A percentile compares a stretch with the other conserved stretches of the same genome.
Conservation (phyloP, 2,329 filamentous ascomycete species). For the Didymella keratinophila region DNA sequence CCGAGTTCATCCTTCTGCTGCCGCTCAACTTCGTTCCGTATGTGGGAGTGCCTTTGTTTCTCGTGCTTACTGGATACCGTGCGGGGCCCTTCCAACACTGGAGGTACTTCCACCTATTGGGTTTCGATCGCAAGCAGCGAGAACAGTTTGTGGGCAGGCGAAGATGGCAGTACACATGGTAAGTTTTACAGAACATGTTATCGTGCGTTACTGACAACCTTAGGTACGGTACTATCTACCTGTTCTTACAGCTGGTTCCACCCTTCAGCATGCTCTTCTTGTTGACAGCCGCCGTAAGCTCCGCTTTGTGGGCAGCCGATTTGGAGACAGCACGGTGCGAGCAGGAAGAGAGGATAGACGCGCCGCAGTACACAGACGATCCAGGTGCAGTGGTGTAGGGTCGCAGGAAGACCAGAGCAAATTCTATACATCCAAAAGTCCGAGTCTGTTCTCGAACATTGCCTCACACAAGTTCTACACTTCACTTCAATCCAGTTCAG, state of each 20-base stretch:
- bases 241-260: conserved; percentile 86
- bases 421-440: neutral
- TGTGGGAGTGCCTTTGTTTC: conserved; percentile 82
- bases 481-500: neutral
- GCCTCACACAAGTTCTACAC: neutral
- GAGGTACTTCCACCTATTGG: conserved; percentile 84
- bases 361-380: conserved; percentile 44
- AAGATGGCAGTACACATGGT: conserved; percentile 87
- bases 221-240: conserved; percentile 82
- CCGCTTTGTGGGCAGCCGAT: conserved; percentile 84
- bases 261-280: conserved; percentile 94
- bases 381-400: conserved; percentile 32
- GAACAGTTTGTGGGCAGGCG: conserved; percentile 73
- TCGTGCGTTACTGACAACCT: conserved; percentile 18
- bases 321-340: conserved; percentile 63
- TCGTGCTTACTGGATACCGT: conserved; percentile 85
- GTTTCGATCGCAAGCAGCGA: conserved; percentile 75
- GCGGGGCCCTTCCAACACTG: conserved; percentile 90
- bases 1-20: conserved; percentile 74
- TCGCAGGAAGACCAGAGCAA: neutral
- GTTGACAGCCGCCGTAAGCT: conserved; percentile 83
- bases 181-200: conserved; percentile 18
- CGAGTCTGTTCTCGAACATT: neutral
- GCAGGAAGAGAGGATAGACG: conserved; percentile 30
- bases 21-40: conserved; percentile 87